phyloP scores from a whole-genome alignment of 768 basidiomycete species.

The Hypsizygus marmoreus region DNA sequence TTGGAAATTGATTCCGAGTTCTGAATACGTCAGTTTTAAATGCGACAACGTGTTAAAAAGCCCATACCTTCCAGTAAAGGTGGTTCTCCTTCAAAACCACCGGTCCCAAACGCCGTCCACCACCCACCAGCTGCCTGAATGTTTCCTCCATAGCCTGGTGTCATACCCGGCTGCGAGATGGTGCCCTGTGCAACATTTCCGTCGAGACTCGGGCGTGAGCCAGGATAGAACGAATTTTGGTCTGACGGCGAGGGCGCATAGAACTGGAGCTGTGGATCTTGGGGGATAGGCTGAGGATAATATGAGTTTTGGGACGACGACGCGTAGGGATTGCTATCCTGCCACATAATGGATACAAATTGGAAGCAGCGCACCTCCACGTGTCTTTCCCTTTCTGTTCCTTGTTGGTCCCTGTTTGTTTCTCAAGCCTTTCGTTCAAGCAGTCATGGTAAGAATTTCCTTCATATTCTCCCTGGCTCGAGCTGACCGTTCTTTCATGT shows the following conservation, averaged over 20 bases:
- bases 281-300: slow-evolving; percentile 53
- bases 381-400: slow-evolving; percentile 23
- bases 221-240: slow-evolving; percentile 63
- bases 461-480: background rate
- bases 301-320: slow-evolving; percentile 64
- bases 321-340: slow-evolving; percentile 65
- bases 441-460: slow-evolving; percentile 42
- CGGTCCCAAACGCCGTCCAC: slow-evolving; percentile 97
- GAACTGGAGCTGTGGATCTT: slow-evolving; percentile 72
- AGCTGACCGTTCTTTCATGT: slow-evolving; percentile 15
- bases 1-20: slow-evolving; percentile 96
- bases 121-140: slow-evolving; percentile 78
- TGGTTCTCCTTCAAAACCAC: slow-evolving; percentile 94
- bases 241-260: slow-evolving; percentile 58
- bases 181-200: slow-evolving; percentile 65
- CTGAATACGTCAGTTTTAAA: slow-evolving; percentile 40
- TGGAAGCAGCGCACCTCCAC: slow-evolving; percentile 23
- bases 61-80: slow-evolving; percentile 91
- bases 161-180: slow-evolving; percentile 45
- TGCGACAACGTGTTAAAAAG: slow-evolving; percentile 7
- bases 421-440: slow-evolving; percentile 24
- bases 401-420: slow-evolving; percentile 33
- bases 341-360: slow-evolving; percentile 61
- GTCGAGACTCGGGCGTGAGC: slow-evolving; percentile 76
- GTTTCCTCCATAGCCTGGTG: slow-evolving; percentile 63